Conservation (phyloP, 805 yeast genomes). For the Cyberlindnera xylosilytica region DNA sequence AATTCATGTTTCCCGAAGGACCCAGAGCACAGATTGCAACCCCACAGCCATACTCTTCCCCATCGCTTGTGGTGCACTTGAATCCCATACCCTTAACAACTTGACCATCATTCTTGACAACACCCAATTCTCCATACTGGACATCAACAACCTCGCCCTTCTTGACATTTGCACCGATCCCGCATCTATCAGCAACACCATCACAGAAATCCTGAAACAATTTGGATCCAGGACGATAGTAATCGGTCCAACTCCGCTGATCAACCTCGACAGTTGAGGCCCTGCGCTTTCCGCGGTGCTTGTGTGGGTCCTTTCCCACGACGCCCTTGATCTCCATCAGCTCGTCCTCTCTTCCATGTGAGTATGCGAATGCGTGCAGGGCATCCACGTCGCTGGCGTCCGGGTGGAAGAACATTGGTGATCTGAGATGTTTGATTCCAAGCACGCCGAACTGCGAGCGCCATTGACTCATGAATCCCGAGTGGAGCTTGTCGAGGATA, state of each 20-base stretch:
- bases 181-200: constrained; percentile 33
- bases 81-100: constrained; percentile 32
- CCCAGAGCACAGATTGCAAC: constrained; percentile 14
- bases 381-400: constrained; percentile 45
- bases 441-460: constrained; percentile 40
- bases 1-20: constrained; percentile 12
- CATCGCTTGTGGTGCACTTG: constrained; percentile 31
- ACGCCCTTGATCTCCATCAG: constrained; percentile 39
- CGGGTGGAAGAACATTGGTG: constrained; percentile 48
- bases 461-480: constrained; percentile 42
- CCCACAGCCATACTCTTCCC: constrained; percentile 32
- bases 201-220: constrained; percentile 39
- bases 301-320: constrained; percentile 42
- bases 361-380: constrained; percentile 38
- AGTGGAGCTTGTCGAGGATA: background rate
- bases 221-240: constrained; percentile 40
- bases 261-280: constrained; percentile 27
- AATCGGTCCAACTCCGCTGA: constrained; percentile 43
- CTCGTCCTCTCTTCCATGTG: constrained; percentile 32
- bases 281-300: constrained; percentile 36
- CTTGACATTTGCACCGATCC: constrained; percentile 28
- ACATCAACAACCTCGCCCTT: constrained; percentile 35
- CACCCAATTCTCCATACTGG: constrained; percentile 27
- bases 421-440: constrained; percentile 39
- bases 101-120: constrained; percentile 19